Evolutionary conservation across 2,329 filamentous ascomycete species (phyloP).

Genomic region (Immersiporthe knoxdaviesiana): DNA sequence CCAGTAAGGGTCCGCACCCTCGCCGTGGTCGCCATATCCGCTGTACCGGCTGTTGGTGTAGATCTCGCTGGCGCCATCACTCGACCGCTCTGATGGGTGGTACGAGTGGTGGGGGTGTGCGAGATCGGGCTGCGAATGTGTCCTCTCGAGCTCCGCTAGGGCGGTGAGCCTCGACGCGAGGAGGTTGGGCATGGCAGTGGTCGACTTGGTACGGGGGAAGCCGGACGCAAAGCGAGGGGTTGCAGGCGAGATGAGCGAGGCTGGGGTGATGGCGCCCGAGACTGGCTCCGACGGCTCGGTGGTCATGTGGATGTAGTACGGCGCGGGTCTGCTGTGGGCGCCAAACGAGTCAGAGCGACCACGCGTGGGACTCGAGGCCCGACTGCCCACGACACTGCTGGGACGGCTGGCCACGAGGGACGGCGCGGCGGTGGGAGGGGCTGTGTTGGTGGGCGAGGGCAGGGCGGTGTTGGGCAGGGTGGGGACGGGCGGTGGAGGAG

Average conservation of each 20-base stretch:
- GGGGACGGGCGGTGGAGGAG: constrained; percentile 7
- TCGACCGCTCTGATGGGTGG: neutral
- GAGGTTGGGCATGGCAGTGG: constrained; percentile 17
- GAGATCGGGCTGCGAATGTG: neutral
- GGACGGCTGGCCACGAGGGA: constrained; percentile 15
- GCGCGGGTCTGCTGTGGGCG: neutral
- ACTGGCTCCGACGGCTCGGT: constrained; percentile 10
- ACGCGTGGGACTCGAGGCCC: constrained; percentile 23
- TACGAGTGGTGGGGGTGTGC: neutral
- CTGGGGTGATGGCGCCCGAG: constrained; percentile 17
- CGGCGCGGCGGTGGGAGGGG: constrained; percentile 17
- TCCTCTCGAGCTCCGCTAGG: constrained; percentile 22
- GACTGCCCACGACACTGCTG: constrained; percentile 18
- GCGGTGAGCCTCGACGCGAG: constrained; percentile 18
- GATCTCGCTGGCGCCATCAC: neutral
- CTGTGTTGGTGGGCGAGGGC: constrained; percentile 9
- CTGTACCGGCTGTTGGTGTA: constrained; percentile 1
- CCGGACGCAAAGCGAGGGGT: neutral
- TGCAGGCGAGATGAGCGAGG: neutral
- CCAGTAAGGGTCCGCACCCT: neutral
- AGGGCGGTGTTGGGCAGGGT: constrained; percentile 24
- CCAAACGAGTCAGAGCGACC: constrained; percentile 2
- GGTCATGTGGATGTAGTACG: constrained; percentile 10
- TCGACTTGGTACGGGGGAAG: constrained; percentile 5
- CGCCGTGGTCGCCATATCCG: constrained; percentile 35